Evolutionary conservation across 2,329 filamentous ascomycete species (phyloP).

Genomic region (Fusarium sp.): DNA sequence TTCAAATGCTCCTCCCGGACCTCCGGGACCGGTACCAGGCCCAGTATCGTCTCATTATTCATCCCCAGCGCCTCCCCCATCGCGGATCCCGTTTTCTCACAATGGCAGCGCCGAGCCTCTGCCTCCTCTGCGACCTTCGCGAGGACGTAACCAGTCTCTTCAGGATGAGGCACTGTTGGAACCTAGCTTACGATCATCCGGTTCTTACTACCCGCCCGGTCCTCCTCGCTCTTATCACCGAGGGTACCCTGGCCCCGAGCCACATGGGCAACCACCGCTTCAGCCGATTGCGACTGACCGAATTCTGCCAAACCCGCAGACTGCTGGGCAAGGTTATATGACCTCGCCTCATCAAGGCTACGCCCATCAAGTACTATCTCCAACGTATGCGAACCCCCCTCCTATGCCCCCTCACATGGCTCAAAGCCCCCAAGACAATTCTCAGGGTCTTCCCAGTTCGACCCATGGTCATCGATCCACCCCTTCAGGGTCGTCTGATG

Average conservation of each 20-base stretch:
- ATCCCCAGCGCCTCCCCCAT: slow-evolving; percentile 41
- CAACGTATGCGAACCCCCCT: slow-evolving; percentile 48
- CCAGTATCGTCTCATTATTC: slow-evolving; percentile 39
- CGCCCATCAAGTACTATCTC: slow-evolving; percentile 47
- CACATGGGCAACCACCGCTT: slow-evolving; percentile 41
- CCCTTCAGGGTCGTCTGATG: slow-evolving; percentile 51
- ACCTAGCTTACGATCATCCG: slow-evolving; percentile 43
- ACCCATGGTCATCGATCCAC: slow-evolving; percentile 50
- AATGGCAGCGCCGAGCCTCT: slow-evolving; percentile 49
- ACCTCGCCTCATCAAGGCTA: slow-evolving; percentile 48
- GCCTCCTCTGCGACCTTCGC: slow-evolving; percentile 51
- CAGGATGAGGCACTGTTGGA: slow-evolving; percentile 48
- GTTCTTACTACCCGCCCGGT: slow-evolving; percentile 46
- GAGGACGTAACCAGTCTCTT: slow-evolving; percentile 47
- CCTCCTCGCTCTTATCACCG: slow-evolving; percentile 46
- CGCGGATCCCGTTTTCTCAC: slow-evolving; percentile 50
- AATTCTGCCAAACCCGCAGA: slow-evolving; percentile 49
- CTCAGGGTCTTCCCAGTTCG: slow-evolving; percentile 44
- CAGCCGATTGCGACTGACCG: slow-evolving; percentile 46
- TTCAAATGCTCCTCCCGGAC: slow-evolving; percentile 22
- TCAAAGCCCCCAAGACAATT: slow-evolving; percentile 50
- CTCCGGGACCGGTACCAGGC: slow-evolving; percentile 30
- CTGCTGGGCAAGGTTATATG: slow-evolving; percentile 46
- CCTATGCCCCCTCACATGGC: slow-evolving; percentile 44
- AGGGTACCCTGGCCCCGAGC: slow-evolving; percentile 45